Percentiles rank a stretch among this genome's conserved stretches.
These are phyloP conservation scores for Cytospora mali DNA, from an alignment of 2,329 filamentous ascomycete species.

Conservation along the genomic window DNA sequence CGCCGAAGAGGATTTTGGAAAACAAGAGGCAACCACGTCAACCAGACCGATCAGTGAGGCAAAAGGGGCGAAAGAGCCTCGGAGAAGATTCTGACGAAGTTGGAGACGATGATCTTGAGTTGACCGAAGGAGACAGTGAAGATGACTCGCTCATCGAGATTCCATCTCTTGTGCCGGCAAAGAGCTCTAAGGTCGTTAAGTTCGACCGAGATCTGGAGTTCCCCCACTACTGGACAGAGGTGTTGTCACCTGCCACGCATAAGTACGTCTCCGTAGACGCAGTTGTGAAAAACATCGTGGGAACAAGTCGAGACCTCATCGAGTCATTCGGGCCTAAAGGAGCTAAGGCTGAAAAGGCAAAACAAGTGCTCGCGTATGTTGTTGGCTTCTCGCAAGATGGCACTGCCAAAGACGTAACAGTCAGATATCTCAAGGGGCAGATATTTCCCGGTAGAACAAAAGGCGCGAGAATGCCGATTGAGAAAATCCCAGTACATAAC, in stretches of 20 bases:
- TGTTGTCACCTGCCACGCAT: constrained; percentile 78
- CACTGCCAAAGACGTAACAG: constrained; percentile 91
- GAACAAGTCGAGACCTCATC: constrained; percentile 71
- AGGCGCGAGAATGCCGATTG: constrained; percentile 73
- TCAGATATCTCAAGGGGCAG: constrained; percentile 82
- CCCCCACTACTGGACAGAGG: constrained; percentile 93
- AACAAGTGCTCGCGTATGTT: constrained; percentile 88
- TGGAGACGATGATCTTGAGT: constrained; percentile 48
- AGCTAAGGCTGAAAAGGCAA: constrained; percentile 78
- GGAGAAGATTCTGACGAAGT: constrained; percentile 44
- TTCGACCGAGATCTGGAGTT: constrained; percentile 79
- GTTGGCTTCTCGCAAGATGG: constrained; percentile 81
- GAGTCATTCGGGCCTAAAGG: constrained; percentile 82
- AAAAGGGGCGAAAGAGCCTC: constrained; percentile 25
- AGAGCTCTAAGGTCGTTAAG: constrained; percentile 38
- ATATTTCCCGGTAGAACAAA: constrained; percentile 89
- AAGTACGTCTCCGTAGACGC: constrained; percentile 80
- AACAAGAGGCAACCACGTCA: constrained; percentile 12
- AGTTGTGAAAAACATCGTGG: constrained; percentile 68
- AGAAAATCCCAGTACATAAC: constrained; percentile 81
- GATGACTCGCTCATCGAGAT: constrained; percentile 63
- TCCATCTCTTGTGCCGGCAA: constrained; percentile 41
- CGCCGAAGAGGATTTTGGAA: neutral
- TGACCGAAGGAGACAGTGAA: constrained; percentile 56
- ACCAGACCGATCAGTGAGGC: constrained; percentile 8